Conservation (phyloP, 2,329 filamentous ascomycete species). For the Exophiala spinifera region DNA sequence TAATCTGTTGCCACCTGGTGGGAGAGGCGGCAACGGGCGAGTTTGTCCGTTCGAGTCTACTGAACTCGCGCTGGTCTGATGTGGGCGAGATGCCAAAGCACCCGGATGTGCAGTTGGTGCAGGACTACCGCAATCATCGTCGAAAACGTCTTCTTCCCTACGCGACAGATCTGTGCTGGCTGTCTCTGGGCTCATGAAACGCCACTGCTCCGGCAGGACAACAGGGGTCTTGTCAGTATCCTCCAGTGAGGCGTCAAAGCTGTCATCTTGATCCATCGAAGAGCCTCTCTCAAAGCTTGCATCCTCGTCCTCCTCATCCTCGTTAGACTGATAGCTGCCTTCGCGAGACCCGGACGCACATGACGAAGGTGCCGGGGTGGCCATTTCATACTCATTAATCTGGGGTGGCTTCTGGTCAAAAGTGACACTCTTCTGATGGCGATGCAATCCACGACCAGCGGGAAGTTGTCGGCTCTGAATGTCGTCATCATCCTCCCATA, state of each 20-base stretch:
- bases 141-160: constrained; percentile 65
- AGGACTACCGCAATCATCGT: constrained; percentile 61
- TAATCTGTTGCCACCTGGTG: constrained; percentile 44
- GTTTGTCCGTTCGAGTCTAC: constrained; percentile 75
- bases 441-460: constrained; percentile 66
- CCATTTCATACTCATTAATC: constrained; percentile 97
- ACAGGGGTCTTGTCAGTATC: constrained; percentile 97
- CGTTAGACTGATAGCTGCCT: constrained; percentile 81
- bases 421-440: constrained; percentile 93
- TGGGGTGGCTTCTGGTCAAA: constrained; percentile 92
- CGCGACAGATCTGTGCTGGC: constrained; percentile 55
- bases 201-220: constrained; percentile 96
- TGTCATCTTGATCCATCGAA: constrained; percentile 69
- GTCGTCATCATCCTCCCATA: constrained; percentile 66
- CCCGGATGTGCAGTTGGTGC: constrained; percentile 56
- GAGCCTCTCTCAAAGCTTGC: constrained; percentile 59
- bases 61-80: constrained; percentile 67
- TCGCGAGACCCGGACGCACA: constrained; percentile 85
- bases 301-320: constrained; percentile 71
- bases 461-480: constrained; percentile 59
- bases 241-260: constrained; percentile 92
- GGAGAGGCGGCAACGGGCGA: constrained; percentile 81
- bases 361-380: constrained; percentile 92
- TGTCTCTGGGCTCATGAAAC: constrained; percentile 66
- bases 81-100: constrained; percentile 50